phyloP scores from a whole-genome alignment of 2,329 filamentous ascomycete species.

The Colletotrichum theobromicola region DNA sequence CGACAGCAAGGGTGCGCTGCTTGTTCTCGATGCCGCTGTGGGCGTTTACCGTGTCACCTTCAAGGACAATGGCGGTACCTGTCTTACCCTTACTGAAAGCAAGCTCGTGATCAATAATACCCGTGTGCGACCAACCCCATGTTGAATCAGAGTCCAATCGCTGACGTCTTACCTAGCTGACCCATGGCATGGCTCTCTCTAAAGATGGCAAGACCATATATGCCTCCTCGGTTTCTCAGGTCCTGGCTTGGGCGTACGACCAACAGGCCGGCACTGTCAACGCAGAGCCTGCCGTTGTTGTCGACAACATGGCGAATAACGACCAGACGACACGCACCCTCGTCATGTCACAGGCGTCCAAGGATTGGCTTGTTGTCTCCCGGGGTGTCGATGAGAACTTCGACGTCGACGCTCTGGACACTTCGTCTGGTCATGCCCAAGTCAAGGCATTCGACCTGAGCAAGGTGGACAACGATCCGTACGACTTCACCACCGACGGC shows the following conservation, averaged over 20 bases:
- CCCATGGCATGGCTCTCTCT: conserved; percentile 61
- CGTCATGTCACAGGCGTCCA: conserved; percentile 59
- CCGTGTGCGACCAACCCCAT: conserved; percentile 31
- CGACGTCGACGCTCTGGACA: conserved; percentile 57
- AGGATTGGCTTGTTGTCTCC: conserved; percentile 67
- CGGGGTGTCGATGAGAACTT: conserved; percentile 69
- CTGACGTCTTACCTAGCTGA: conserved; percentile 43
- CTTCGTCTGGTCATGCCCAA: conserved; percentile 66
- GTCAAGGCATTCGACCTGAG: conserved; percentile 63
- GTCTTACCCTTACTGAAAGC: conserved; percentile 40
- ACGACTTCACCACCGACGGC: conserved; percentile 55
- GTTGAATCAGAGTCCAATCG: background rate
- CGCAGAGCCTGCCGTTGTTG: conserved; percentile 57
- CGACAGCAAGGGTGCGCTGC: conserved; percentile 48
- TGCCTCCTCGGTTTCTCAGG: conserved; percentile 61
- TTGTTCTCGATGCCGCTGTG: conserved; percentile 47
- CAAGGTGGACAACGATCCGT: conserved; percentile 32
- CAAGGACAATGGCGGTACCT: conserved; percentile 46
- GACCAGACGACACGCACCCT: conserved; percentile 73
- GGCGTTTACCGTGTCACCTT: conserved; percentile 48
- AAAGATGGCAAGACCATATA: conserved; percentile 58
- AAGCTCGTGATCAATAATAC: conserved; percentile 36
- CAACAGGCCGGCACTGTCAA: conserved; percentile 50
- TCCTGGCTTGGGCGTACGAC: conserved; percentile 71
- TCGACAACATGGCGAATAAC: conserved; percentile 48